Base-by-base conservation (phyloP, 2,329 filamentous ascomycete genomes). In the Diaporthe helianthi region DNA sequence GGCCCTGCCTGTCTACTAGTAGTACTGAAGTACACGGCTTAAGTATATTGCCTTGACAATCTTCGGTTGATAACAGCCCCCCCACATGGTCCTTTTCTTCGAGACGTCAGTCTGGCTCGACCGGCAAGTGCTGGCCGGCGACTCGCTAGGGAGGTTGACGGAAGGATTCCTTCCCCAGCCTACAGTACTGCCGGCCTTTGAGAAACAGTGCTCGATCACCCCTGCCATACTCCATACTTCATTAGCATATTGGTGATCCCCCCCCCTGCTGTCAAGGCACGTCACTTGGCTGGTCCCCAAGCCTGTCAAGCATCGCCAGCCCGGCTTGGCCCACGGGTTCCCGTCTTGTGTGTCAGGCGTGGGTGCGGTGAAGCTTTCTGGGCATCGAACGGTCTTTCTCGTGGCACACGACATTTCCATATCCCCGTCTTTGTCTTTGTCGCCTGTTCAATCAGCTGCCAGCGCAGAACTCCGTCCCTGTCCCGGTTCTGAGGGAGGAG, bases 371-470 rank as follows among this genome's bases (percentile, higher is more conserved):
- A 41, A 68, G 58, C 66, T 51, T 68, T 68, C 66, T 68, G n/a
- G 58, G 58, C 58, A 47, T 61, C 58, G 47, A 61, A 68, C 66
- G 49, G 31, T 60, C n/a, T 54, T 9, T 24, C n/a, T 53, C 24
- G 49, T 49, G 49, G 63, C 49, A 19, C 38, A 41, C 49, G 49
- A 54, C 53, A 60, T 38, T 49, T 33, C 44, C 44, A 44, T 46
- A 29, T 47, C 22, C 31, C 31, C 31, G 24, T n/a, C 24, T 2
- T 33, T 33, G n/a, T n/a, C n/a, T n/a, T n/a, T 53, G 36, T 68
- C 66, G 36, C 66, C 66, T 68, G 66, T 68, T 46, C 26, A 10
- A 24, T 68, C 54, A 64, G 66, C 55, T 63, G 66, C 41, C 38
- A 15, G 52, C n/a, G 15, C 55, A 46, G 33, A 63, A 29, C 55